Percentiles rank a stretch among this genome's conserved stretches.
Evolutionary conservation across 108 stramenopile species (phyloP).

Genomic region (Skeletonema tropicum): DNA sequence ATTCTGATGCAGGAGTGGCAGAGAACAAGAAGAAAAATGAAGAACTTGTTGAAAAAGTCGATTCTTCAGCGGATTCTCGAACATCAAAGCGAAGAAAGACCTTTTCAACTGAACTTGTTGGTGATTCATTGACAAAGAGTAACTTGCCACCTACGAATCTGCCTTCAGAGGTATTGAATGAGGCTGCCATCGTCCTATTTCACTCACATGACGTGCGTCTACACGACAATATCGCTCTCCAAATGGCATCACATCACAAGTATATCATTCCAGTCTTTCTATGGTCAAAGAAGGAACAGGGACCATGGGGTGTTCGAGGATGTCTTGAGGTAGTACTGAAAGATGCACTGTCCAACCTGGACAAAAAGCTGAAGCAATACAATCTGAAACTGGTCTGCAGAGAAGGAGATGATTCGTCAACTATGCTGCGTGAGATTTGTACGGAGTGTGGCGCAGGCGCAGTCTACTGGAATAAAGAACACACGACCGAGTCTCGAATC

Average conservation of each 20-base stretch:
- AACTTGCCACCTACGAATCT: no score
- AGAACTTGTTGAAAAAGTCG: no score
- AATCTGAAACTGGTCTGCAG: constrained; percentile 30
- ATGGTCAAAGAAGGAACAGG: constrained; percentile 33
- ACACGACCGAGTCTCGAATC: constrained; percentile 29
- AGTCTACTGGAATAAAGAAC: constrained; percentile 50
- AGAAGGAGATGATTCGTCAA: constrained; percentile 13
- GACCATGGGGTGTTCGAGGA: constrained; percentile 34
- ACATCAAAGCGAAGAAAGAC: no score
- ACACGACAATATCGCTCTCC: constrained; percentile 42
- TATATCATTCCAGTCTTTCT: constrained; percentile 45
- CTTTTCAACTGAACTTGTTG: no score
- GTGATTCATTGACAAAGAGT: no score
- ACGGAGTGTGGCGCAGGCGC: constrained; percentile 13
- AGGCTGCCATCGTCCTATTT: constrained; percentile 35
- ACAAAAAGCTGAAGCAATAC: constrained; percentile 19
- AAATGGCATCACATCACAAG: constrained; percentile 21
- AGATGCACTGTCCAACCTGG: constrained; percentile 34
- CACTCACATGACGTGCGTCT: constrained; percentile 52
- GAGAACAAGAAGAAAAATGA: no score
- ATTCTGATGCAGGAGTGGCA: no score
- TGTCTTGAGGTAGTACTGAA: constrained; percentile 42
- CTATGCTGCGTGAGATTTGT: constrained; percentile 15
- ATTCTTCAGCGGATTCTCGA: no score
- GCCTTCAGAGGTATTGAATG: no score